These are phyloP conservation scores for Carnegiea gigantea DNA, from an alignment of 179 eudicot species.

Conservation along the genomic window DNA sequence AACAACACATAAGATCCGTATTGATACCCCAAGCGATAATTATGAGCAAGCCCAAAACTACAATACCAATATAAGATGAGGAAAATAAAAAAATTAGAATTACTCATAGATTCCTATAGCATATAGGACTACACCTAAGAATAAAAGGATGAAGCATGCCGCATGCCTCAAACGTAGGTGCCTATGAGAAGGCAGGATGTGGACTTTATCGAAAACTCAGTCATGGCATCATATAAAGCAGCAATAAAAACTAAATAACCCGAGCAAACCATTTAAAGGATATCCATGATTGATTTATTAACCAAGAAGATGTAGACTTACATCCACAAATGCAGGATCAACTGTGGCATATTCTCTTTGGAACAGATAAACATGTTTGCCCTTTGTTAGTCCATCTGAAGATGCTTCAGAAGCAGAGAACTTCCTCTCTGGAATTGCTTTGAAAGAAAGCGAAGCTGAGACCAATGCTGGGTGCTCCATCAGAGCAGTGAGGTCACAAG, in stretches of 20 bases:
- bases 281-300: not conserved
- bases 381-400: constrained; percentile 33
- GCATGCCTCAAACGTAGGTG: not conserved
- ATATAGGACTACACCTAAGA: not conserved
- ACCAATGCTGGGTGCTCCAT: constrained; percentile 69
- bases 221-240: not conserved
- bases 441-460: constrained; percentile 64
- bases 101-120: not conserved
- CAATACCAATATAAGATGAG: not conserved
- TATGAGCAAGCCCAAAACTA: not conserved
- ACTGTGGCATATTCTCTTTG: constrained; percentile 96
- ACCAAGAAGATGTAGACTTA: constrained; percentile 34
- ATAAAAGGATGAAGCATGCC: not conserved
- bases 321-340: constrained; percentile 80
- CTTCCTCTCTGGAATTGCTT: constrained; percentile 52
- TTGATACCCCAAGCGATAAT: not conserved
- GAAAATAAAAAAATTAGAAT: not conserved
- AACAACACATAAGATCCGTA: not conserved
- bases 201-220: not conserved
- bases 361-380: constrained; percentile 74
- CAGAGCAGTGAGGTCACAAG: constrained; percentile 46
- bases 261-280: not conserved
- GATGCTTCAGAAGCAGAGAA: constrained; percentile 46
- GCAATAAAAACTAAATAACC: not conserved
- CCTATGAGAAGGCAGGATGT: not conserved